Evolutionary conservation across 441 rosid species (phyloP).

Genomic region (Geranium incanum): DNA sequence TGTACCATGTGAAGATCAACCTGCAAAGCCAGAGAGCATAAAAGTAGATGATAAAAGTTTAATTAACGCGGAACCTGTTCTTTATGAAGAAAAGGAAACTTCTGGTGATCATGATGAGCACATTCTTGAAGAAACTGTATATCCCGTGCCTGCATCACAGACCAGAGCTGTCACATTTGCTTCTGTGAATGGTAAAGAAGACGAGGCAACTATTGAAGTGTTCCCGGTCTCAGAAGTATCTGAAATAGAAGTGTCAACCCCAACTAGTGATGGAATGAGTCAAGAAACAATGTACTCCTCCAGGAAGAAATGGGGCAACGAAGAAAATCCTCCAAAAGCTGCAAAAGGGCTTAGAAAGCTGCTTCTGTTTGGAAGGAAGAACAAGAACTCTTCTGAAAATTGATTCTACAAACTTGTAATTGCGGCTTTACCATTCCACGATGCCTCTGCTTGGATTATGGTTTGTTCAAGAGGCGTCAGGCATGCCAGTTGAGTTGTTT

Average conservation of each 20-base stretch:
- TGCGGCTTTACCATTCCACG: conserved; percentile 9
- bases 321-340: conserved; percentile 64
- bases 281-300: conserved; percentile 36
- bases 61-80: conserved; percentile 25
- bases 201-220: conserved; percentile 19
- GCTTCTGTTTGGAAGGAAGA: conserved; percentile 71
- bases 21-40: not conserved
- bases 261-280: conserved; percentile 37
- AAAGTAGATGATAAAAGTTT: not conserved
- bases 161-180: no score
- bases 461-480: no score
- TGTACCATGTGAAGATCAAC: not conserved
- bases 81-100: conserved; percentile 21
- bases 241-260: conserved; percentile 59
- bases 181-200: no score
- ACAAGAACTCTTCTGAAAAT: conserved; percentile 18
- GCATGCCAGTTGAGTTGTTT: no score
- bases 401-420: conserved; percentile 19
- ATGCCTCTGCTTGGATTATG: no score
- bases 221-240: conserved; percentile 31
- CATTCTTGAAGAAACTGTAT: no score
- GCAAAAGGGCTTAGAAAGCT: conserved; percentile 83
- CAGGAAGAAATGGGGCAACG: conserved; percentile 80
- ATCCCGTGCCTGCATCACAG: no score
- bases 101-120: no score